Base-by-base conservation (phyloP, 345 rosid genomes). In the Passiflora organensis region DNA sequence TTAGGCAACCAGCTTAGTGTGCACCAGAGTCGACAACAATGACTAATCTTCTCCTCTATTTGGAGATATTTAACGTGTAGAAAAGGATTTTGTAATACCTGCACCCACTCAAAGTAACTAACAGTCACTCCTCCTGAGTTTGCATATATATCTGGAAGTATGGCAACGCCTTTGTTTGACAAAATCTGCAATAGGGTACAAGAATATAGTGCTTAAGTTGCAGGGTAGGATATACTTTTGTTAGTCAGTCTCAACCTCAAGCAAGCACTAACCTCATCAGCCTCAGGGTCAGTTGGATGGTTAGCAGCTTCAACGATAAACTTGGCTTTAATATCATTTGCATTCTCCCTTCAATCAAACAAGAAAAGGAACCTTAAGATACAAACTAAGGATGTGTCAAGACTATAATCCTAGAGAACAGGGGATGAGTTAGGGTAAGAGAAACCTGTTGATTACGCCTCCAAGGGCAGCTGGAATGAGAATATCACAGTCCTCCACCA, bases 31-130 rank as follows among this genome's bases (percentile, higher is more conserved):
- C n/a, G n/a, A n/a, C n/a, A n/a, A n/a, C n/a, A n/a, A n/a, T n/a
- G n/a, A n/a, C n/a, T n/a, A n/a, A n/a, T n/a, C n/a, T n/a, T n/a
- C n/a, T n/a, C n/a, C n/a, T n/a, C n/a, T n/a, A n/a, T n/a, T n/a
- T n/a, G n/a, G n/a, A n/a, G n/a, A n/a, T n/a, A n/a, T n/a, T n/a
- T n/a, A n/a, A n/a, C n/a, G 34, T 28, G 34, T 8, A 28, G 34
- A 28, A 28, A 2, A 28, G n/a, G n/a, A n/a, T n/a, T n/a, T n/a
- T 28, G 34, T 3, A 28, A 23, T 82, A 87, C 97, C 95, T 87
- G 96, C 68, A 88, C 99, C 99, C 95, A 93, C 71, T 93, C 99
- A 24, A 93, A 93, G 89, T 93, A 86, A 62, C 96, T 93, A 45
- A 93, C 96, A 5, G 96, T 89, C 17, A 93, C 99, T 66, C 99